Percentiles rank a stretch among this genome's conserved stretches.
Conservation (phyloP, 2,329 filamentous ascomycete species). For the Penicillium occitanis region DNA sequence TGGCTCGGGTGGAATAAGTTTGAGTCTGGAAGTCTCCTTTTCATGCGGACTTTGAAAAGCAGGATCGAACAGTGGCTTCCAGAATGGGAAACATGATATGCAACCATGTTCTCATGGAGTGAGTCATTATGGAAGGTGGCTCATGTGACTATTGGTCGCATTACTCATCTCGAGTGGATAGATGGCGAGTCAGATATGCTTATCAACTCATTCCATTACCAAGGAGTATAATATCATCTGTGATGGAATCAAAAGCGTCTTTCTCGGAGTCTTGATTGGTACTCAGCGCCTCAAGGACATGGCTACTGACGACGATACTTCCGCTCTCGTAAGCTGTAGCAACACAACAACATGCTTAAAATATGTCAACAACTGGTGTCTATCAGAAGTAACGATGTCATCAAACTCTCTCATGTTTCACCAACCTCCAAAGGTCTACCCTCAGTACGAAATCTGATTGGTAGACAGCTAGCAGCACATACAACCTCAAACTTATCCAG, state of each 20-base stretch:
- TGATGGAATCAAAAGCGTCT: not conserved
- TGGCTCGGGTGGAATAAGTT: not conserved
- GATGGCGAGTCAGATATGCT: not conserved
- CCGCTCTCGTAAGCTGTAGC: not conserved
- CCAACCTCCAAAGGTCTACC: not conserved
- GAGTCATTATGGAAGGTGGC: slow-evolving; percentile 7
- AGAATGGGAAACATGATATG: slow-evolving; percentile 6
- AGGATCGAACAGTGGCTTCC: not conserved
- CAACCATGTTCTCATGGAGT: not conserved
- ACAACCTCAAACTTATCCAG: slow-evolving; percentile 4
- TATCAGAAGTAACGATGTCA: not conserved
- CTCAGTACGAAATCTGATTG: slow-evolving; percentile 6
- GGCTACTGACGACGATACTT: not conserved
- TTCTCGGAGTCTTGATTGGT: not conserved
- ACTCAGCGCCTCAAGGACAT: not conserved
- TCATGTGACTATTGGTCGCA: slow-evolving; percentile 15
- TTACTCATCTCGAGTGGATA: not conserved
- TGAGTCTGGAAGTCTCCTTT: not conserved
- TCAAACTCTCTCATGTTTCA: slow-evolving; percentile 1
- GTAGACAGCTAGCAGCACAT: slow-evolving; percentile 2
- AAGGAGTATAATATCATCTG: not conserved
- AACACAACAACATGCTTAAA: not conserved
- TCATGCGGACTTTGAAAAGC: not conserved
- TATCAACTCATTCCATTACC: not conserved
- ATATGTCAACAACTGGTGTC: not conserved